These are phyloP conservation scores for Halenospora varia DNA, from an alignment of 495 filamentous ascomycete species.

Conservation along the genomic window DNA sequence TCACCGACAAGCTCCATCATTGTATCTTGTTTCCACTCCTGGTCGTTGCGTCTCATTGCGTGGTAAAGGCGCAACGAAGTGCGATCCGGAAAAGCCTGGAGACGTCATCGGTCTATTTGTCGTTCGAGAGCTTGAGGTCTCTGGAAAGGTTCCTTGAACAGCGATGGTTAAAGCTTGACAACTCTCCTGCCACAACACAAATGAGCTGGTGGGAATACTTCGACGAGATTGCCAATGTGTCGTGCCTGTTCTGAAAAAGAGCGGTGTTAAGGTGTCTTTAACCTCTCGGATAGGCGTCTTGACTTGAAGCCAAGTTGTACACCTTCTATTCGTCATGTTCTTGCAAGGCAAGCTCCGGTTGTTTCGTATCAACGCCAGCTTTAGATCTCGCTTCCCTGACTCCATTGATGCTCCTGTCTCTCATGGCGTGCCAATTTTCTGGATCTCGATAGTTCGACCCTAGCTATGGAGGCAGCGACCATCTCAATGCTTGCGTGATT, in stretches of 20 bases:
- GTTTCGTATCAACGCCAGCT: no score
- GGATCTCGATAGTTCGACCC: no score
- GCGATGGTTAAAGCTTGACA: slow-evolving; percentile 20
- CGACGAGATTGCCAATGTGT: slow-evolving; percentile 21
- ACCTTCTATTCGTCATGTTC: not conserved
- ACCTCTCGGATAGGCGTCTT: no score
- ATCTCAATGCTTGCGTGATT: no score
- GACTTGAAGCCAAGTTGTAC: no score
- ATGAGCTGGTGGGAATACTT: slow-evolving; percentile 23
- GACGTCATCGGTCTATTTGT: slow-evolving; percentile 14
- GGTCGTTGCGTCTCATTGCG: slow-evolving; percentile 18
- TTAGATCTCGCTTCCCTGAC: no score
- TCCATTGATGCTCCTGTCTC: no score
- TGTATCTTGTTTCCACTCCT: slow-evolving; percentile 25
- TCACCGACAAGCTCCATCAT: slow-evolving; percentile 22
- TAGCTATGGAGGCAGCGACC: no score
- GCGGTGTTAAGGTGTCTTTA: no score
- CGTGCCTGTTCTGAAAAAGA: slow-evolving; percentile 21
- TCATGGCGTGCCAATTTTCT: no score
- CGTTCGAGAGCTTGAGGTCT: slow-evolving; percentile 21
- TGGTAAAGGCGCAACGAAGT: slow-evolving; percentile 10
- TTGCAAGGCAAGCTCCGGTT: not conserved
- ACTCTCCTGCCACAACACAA: not conserved
- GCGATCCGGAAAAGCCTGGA: slow-evolving; percentile 19
- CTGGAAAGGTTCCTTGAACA: slow-evolving; percentile 16